These are phyloP conservation scores for Xylariaceae sp. DNA, from an alignment of 2,329 filamentous ascomycete genomes.

Conservation along the genomic window DNA sequence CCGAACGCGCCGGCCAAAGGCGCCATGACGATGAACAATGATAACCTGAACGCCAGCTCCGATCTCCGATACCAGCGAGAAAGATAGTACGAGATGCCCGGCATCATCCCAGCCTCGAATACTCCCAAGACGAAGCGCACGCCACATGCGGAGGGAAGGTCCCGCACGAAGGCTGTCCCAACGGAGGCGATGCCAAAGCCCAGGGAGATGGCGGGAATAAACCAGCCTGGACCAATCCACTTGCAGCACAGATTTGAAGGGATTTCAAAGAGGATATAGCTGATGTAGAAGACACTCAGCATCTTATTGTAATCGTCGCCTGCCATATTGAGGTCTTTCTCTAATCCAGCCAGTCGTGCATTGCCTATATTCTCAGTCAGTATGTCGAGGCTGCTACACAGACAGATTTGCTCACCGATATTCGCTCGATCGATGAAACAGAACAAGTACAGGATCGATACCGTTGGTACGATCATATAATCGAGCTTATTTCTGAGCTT, in stretches of 20 bases:
- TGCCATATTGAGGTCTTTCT: conserved; percentile 53
- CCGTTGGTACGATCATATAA: conserved; percentile 56
- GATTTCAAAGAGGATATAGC: conserved; percentile 70
- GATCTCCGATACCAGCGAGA: conserved; percentile 67
- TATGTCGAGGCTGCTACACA: neutral
- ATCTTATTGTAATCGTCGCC: conserved; percentile 67
- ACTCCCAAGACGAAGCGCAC: conserved; percentile 65
- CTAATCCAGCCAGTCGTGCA: conserved; percentile 60
- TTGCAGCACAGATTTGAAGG: conserved; percentile 67
- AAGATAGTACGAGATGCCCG: conserved; percentile 70
- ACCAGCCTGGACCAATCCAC: conserved; percentile 68
- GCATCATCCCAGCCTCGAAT: conserved; percentile 71
- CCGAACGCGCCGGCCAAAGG: conserved; percentile 69
- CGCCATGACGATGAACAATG: conserved; percentile 67
- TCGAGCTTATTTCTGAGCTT: conserved; percentile 59
- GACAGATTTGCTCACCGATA: conserved; percentile 45
- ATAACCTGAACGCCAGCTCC: conserved; percentile 63
- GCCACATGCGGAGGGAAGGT: conserved; percentile 46
- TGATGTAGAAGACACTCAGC: conserved; percentile 66
- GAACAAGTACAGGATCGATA: conserved; percentile 61
- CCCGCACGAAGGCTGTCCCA: conserved; percentile 60
- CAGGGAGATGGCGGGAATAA: conserved; percentile 58
- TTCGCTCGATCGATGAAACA: conserved; percentile 69
- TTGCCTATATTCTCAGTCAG: conserved; percentile 47
- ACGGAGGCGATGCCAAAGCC: conserved; percentile 61